These are phyloP conservation scores for Fusarium devonianum DNA, from an alignment of 2,329 filamentous ascomycete genomes.

Conservation along the genomic window DNA sequence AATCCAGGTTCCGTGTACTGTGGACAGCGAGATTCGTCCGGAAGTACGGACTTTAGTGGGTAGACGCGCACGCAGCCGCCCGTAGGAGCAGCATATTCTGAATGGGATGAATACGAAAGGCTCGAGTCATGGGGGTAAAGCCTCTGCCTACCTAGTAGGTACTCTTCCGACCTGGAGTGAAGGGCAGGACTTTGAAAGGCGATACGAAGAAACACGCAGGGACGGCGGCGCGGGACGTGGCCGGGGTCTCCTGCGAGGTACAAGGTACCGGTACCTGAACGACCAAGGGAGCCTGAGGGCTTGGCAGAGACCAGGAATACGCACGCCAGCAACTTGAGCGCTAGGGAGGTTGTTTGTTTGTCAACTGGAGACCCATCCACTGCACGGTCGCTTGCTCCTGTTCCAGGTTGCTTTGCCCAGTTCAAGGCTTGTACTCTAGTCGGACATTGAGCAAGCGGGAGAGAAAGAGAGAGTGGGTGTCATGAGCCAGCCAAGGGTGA, in stretches of 20 bases:
- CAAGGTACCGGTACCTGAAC: constrained; percentile 36
- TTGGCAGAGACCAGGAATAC: too few species aligned
- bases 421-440: constrained; percentile 1
- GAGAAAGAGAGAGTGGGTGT: constrained; percentile 5
- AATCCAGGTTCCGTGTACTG: too few species aligned
- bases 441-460: too few species aligned
- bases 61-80: neutral
- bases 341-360: constrained; percentile 14
- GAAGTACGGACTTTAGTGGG: too few species aligned
- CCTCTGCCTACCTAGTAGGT: too few species aligned
- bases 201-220: constrained; percentile 41
- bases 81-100: constrained; percentile 13
- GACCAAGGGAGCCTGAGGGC: constrained; percentile 14
- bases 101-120: constrained; percentile 26
- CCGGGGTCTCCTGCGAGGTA: constrained; percentile 38
- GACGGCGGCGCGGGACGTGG: constrained; percentile 29
- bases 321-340: too few species aligned
- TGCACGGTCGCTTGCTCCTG: constrained; percentile 20
- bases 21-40: neutral
- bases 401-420: constrained; percentile 22
- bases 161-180: too few species aligned
- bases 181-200: constrained; percentile 21
- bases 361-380: constrained; percentile 3
- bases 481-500: neutral
- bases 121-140: constrained; percentile 12